These are phyloP conservation scores for Cryptococcus maquisensis DNA, from an alignment of 1,284 basidiomycete species.

Conservation along the genomic window DNA sequence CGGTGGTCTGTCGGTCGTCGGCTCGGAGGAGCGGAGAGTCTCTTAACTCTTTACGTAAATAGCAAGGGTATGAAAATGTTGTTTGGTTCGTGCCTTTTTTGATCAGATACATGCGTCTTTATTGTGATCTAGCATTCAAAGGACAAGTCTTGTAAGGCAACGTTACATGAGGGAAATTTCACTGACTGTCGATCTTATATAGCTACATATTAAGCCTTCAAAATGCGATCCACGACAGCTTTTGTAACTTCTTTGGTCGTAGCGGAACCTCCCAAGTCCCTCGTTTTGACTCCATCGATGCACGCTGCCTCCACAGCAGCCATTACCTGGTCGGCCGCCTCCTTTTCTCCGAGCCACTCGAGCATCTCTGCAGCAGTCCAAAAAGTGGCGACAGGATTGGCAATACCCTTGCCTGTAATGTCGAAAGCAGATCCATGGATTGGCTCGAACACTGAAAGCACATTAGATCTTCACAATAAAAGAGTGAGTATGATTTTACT, in stretches of 20 bases:
- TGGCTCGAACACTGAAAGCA: conserved; percentile 41
- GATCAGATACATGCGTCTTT: too few relatives aligned
- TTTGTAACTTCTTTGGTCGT: conserved; percentile 32
- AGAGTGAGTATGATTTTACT: neutral
- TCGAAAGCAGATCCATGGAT: conserved; percentile 90
- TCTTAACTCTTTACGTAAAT: too few relatives aligned
- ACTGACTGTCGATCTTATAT: neutral
- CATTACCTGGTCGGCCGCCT: conserved; percentile 54
- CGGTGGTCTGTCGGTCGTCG: too few relatives aligned
- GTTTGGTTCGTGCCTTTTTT: too few relatives aligned
- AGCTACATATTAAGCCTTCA: neutral
- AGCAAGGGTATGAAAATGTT: too few relatives aligned
- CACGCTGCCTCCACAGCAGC: conserved; percentile 52
- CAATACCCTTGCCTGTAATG: conserved; percentile 73
- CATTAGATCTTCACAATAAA: too few relatives aligned
- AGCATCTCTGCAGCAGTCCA: conserved; percentile 60
- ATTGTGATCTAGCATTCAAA: neutral
- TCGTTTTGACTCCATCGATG: conserved; percentile 29
- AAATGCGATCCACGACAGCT: conserved; percentile 24
- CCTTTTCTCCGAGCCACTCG: conserved; percentile 55
- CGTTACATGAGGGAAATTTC: too few relatives aligned
- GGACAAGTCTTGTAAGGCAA: neutral
- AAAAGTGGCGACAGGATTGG: conserved; percentile 53
- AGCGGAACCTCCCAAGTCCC: conserved; percentile 29
- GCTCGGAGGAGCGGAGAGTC: too few relatives aligned